Evolutionary conservation across 164 flowering plant species (phyloP), one percentile per base, ranked within the genome.

Genomic region (Vitis rupestris): DNA sequence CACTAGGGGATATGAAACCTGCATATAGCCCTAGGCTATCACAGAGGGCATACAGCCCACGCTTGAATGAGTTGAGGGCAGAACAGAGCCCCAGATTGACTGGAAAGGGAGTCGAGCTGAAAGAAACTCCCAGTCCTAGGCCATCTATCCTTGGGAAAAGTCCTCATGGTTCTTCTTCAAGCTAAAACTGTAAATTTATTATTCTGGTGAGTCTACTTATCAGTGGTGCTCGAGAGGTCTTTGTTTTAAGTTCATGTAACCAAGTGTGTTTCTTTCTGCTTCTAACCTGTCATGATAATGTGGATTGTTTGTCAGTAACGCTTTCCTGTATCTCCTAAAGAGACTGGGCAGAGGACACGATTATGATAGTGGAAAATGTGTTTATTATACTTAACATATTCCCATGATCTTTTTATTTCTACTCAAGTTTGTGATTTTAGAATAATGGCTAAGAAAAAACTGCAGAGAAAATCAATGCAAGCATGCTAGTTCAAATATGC

Each of bases 41-140:
- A 9, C 80, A 68, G 13, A 74, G 72, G 74, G 75, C 75, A 27
- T 74, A 70, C 61, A 90, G 92, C 69, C 93, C 90, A 7, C 83
- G 74, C 13, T 7, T 77, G 52, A 75, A 58, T 68, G 90, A 84
- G 66, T 71, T 80, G 44, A 83, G 80, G 78, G 65, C 15, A 63
- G 85, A 78, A 23, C 37, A 31, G 4, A 84, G 87, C 75, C 85
- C 86, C 17, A 68, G 72, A 50, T 70, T 29, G 19, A 23, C 63
- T 29, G 82, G 74, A 31, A 82, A 71, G 53, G 83, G 77, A 53
- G 51, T 75, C 3, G 81, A 75, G 66, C 19, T 64, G 64, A 82
- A 57, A 76, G 76, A 73, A 60, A 79, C 86, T 47, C 89, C 88
- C 8, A 86, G 91, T 76, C 91, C 97, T 50, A 66, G 89, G 51